Conservation (phyloP, 208 protist genomes). For the Leishmania aethiopica region DNA sequence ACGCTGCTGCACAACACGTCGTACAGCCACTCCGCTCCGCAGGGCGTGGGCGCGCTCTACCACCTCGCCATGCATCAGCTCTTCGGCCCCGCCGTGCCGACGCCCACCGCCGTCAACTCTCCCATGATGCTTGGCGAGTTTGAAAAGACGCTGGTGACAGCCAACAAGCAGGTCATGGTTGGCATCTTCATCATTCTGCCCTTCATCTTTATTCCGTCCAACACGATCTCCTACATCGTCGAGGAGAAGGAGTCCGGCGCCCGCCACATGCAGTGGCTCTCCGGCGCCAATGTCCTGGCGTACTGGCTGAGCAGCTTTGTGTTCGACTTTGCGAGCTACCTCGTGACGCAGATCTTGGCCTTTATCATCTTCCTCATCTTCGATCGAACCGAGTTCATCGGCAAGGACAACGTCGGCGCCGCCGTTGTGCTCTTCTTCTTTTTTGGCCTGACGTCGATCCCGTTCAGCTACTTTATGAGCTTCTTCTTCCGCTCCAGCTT, state of each 20-base stretch:
- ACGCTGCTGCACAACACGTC: slow-evolving; percentile 71
- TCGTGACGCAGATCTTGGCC: slow-evolving; percentile 59
- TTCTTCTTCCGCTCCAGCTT: slow-evolving; percentile 83
- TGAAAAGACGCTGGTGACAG: slow-evolving; percentile 53
- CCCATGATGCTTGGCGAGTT: slow-evolving; percentile 69
- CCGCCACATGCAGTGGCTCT: slow-evolving; percentile 85
- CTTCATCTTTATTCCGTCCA: slow-evolving; percentile 83
- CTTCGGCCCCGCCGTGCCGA: slow-evolving; percentile 33
- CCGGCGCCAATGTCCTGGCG: slow-evolving; percentile 61
- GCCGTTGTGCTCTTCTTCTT: slow-evolving; percentile 71
- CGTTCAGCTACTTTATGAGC: slow-evolving; percentile 74
- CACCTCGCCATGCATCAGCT: slow-evolving; percentile 56
- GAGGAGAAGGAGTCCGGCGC: slow-evolving; percentile 74
- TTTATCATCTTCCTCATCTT: slow-evolving; percentile 77
- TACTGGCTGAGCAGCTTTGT: slow-evolving; percentile 85
- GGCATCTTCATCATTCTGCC: slow-evolving; percentile 83
- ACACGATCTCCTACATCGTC: slow-evolving; percentile 81
- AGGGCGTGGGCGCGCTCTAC: slow-evolving; percentile 61
- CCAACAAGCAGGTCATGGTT: slow-evolving; percentile 63
- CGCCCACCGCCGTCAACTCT: slow-evolving; percentile 50
- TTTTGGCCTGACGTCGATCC: slow-evolving; percentile 71
- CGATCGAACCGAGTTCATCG: slow-evolving; percentile 68
- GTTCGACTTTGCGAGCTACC: slow-evolving; percentile 73
- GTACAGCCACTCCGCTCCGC: slow-evolving; percentile 50
- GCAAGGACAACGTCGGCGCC: slow-evolving; percentile 46